These are phyloP conservation scores for Stemphylium beticola DNA, from an alignment of 2,329 filamentous ascomycete genomes.

Conservation along the genomic window DNA sequence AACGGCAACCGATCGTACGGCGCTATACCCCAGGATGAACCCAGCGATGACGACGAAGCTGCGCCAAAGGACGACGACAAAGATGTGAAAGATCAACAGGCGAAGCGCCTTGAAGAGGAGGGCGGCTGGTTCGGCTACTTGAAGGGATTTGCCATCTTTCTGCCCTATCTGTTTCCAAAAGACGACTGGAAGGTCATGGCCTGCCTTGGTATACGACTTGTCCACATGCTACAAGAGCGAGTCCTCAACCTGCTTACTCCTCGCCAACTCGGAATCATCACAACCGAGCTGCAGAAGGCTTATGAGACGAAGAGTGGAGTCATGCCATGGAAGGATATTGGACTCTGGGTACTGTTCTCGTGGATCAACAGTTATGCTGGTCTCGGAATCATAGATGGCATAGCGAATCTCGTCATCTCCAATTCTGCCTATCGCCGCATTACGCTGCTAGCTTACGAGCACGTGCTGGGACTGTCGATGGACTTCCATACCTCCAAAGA, in stretches of 20 bases:
- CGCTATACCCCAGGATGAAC: conserved; percentile 31
- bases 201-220: conserved; percentile 68
- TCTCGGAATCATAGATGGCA: conserved; percentile 57
- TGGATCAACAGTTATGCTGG: conserved; percentile 61
- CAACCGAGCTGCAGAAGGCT: conserved; percentile 64
- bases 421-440: conserved; percentile 65
- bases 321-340: conserved; percentile 61
- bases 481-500: conserved; percentile 72
- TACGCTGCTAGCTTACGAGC: conserved; percentile 66
- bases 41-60: conserved; percentile 52
- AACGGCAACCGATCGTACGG: conserved; percentile 46
- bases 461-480: conserved; percentile 72
- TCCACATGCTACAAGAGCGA: conserved; percentile 74
- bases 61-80: conserved; percentile 58
- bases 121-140: conserved; percentile 80
- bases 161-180: conserved; percentile 80
- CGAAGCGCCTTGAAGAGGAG: conserved; percentile 72
- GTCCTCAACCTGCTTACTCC: conserved; percentile 78
- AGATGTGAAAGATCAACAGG: conserved; percentile 59
- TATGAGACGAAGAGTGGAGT: conserved; percentile 47
- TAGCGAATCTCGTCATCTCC: conserved; percentile 62
- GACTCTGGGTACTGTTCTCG: conserved; percentile 55
- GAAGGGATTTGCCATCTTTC: conserved; percentile 74
- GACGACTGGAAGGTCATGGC: conserved; percentile 70
- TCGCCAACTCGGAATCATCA: conserved; percentile 80